Base-by-base conservation (phyloP, 2,329 filamentous ascomycete genomes). In the Epichloe gansuensis region DNA sequence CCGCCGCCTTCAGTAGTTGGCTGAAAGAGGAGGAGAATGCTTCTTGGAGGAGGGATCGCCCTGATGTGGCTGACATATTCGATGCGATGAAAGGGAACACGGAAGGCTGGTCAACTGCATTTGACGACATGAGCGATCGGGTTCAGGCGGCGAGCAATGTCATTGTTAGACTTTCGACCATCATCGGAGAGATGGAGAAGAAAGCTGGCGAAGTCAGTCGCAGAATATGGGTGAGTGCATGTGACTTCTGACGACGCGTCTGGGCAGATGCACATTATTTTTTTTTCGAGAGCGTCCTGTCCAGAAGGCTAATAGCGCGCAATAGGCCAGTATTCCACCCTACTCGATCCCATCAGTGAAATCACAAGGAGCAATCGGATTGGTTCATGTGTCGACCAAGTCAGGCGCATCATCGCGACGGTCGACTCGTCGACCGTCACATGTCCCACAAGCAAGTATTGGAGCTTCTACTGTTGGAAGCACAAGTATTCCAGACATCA, bases 31-130 rank as follows among this genome's bases (percentile, higher is more conserved):
- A 94, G 55, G 76, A 80, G 46, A 73, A 82, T 39, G 75, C 79
- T 4, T 74, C 76, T 58, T 81, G 80, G 66, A 76, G 81, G 52
- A 69, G 76, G 50, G 81, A 85, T 47, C 78, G 87, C 23, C 74
- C 77, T 2, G 76, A 81, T 47, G 72, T 85, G 46, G 75, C 78
- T 38, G 83, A 87, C 46, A 88, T 95, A 21, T 93, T 87, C 60
- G 80, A 84, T 42, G 89, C 91, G 39, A 97, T 97, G 91, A 85
- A 86, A 62, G 88, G 88, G 37, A 97, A 97, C 60, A 85, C 90
- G 8, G 86, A 94, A 57, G 90, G 91, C 44, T 97, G 91, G 91
- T 81, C 84, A 54, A 82, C 83, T 53, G 89, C 89, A 6, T 84
- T 95, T 62, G 77, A 82, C 51, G 85, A 85, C 52, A 75, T 96